phyloP scores from a whole-genome alignment of 176 grass and related monocot genomes.

The Tillandsia fasciculata region DNA sequence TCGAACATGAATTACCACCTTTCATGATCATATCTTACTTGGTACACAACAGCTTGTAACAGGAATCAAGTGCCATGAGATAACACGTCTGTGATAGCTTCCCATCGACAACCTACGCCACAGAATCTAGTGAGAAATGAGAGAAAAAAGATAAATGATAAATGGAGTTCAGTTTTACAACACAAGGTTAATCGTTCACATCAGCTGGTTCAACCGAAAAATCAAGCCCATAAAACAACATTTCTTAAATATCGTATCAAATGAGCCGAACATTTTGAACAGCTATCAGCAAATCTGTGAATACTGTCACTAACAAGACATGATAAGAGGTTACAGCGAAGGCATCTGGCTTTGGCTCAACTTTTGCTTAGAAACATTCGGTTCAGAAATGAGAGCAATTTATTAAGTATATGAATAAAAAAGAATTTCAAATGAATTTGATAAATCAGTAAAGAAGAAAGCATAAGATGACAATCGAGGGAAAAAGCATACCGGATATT shows the following conservation, averaged over 20 bases:
- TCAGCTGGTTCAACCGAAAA: neutral
- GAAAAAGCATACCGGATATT: conserved; percentile 74
- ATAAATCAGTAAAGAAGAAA: neutral
- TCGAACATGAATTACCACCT: conserved; percentile 9
- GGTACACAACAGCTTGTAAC: conserved; percentile 58
- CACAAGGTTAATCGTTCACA: neutral
- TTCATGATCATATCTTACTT: conserved; percentile 42
- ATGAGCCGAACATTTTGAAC: too few species aligned
- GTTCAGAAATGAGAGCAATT: too few species aligned
- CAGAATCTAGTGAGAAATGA: neutral
- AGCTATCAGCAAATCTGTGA: too few species aligned
- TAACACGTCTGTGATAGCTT: conserved; percentile 97
- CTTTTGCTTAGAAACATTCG: too few species aligned
- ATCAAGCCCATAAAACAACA: too few species aligned
- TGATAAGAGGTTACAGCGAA: too few species aligned
- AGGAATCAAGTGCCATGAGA: conserved; percentile 78
- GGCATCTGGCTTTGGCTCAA: too few species aligned
- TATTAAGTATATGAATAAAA: neutral
- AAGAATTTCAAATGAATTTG: neutral
- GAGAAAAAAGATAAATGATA: neutral
- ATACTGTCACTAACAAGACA: too few species aligned
- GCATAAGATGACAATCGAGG: neutral
- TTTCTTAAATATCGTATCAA: too few species aligned
- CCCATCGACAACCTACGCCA: conserved; percentile 83
- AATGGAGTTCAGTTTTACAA: neutral